phyloP scores from a whole-genome alignment of 2,329 filamentous ascomycete species.

The Penicillium paneum region DNA sequence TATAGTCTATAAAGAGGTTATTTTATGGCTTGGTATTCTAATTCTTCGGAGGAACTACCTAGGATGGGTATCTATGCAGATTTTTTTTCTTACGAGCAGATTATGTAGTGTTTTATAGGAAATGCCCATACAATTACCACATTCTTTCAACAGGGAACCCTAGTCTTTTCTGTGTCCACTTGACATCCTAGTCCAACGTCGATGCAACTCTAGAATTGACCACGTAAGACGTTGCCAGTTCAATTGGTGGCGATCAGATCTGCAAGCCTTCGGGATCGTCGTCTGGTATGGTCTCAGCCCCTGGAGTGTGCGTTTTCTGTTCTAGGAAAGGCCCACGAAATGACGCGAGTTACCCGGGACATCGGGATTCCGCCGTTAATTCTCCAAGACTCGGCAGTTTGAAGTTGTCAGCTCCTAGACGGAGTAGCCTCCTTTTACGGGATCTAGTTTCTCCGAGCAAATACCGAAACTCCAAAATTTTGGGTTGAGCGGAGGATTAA shows the following conservation, averaged over 20 bases:
- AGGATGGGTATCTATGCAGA: neutral
- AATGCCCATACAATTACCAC: neutral
- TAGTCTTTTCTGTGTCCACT: slow-evolving; percentile 7
- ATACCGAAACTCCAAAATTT: slow-evolving; percentile 15
- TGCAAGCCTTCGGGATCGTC: slow-evolving; percentile 26
- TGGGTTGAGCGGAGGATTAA: slow-evolving; percentile 2
- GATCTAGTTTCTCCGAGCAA: slow-evolving; percentile 20
- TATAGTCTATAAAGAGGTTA: slow-evolving; percentile 13
- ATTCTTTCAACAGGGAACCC: slow-evolving; percentile 9
- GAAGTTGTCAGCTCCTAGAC: slow-evolving; percentile 15
- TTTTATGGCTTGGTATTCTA: slow-evolving; percentile 8
- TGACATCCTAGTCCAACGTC: slow-evolving; percentile 13
- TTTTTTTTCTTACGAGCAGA: neutral
- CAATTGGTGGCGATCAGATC: slow-evolving; percentile 26
- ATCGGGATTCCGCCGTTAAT: slow-evolving; percentile 7
- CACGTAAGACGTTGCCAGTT: slow-evolving; percentile 21
- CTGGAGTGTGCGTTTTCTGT: slow-evolving; percentile 11
- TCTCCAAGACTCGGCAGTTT: slow-evolving; percentile 19
- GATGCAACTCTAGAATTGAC: slow-evolving; percentile 20
- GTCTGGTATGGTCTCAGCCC: slow-evolving; percentile 15
- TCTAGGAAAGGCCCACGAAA: slow-evolving; percentile 10
- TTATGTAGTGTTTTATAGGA: neutral
- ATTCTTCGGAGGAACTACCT: neutral
- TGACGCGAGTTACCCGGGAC: slow-evolving; percentile 1
- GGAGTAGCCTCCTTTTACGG: slow-evolving; percentile 18